Evolutionary conservation across 306 rosid genomes (phyloP), one percentile per base, ranked within the genome.

Genomic region (Begonia peltatifolia): DNA sequence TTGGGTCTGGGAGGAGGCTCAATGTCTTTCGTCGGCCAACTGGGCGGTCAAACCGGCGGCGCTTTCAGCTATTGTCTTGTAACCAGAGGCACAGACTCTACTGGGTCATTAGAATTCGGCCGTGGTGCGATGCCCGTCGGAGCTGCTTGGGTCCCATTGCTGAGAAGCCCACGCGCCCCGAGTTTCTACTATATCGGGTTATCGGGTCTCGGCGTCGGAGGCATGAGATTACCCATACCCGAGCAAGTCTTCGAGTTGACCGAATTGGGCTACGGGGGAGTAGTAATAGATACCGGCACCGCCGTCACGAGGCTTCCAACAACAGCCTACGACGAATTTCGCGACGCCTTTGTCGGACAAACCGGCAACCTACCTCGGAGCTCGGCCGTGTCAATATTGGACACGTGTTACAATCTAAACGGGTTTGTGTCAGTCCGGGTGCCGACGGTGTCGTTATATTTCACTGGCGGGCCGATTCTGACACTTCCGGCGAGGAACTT

Each of bases 1-100:
- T 58, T 88, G 52, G 95, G 96, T n/a, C 82, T 88, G 1, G 96
- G 96, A 11, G 84, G 87, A 1, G 96, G 96, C 58, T 70, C 95
- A 58, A 73, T 88, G 93, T 88, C 96, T 0, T 73, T 88, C 3
- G 88, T 88, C 2, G 95, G 88, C 12, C 96, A 88, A 65, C 75
- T 88, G 0, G 88, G 84, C 0, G 93, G 79, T 41, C 96, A 81
- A 41, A 80, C 96, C 0, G 93, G 81, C 5, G 79, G 83, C 18
- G 93, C 86, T 0, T 88, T 84, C 3, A 76, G 78, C 11, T 88
- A 84, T 46, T 88, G 96, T 50, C 55, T 88, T 30, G 79, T 79
- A 15, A 79, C 83, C 50, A 77, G 88, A 7, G 88, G 82, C 50
- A 58, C 60, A 11, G 73, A 41, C 2, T 61, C 83, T 1, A 15